Percentiles rank a stretch among this genome's conserved stretches.
Conservation (phyloP, 495 filamentous ascomycete species). For the Trichoderma gamsii region DNA sequence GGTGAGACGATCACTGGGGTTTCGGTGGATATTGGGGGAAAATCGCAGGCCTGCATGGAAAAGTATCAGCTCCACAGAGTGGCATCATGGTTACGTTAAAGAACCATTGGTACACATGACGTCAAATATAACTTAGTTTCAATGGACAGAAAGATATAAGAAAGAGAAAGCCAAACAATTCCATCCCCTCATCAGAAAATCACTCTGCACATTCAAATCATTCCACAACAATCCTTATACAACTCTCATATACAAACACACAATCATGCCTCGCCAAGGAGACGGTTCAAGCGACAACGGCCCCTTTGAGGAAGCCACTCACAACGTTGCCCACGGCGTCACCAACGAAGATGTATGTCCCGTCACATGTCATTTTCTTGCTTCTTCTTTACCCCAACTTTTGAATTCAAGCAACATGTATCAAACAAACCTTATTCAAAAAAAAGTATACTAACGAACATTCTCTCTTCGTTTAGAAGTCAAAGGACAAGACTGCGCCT, state of each 20-base stretch:
- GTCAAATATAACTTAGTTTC: neutral
- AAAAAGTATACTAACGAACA: slow-evolving; percentile 21
- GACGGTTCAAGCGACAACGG: slow-evolving; percentile 33
- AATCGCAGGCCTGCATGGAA: too few species aligned
- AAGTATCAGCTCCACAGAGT: neutral
- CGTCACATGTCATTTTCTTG: slow-evolving; percentile 19
- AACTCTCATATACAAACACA: slow-evolving; percentile 14
- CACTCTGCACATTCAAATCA: neutral
- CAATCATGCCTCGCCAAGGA: slow-evolving; percentile 35
- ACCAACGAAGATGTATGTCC: slow-evolving; percentile 25
- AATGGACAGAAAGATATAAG: neutral
- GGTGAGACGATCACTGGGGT: too few species aligned
- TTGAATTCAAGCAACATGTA: too few species aligned
- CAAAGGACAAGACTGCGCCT: slow-evolving; percentile 30
- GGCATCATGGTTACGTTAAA: slow-evolving; percentile 3
- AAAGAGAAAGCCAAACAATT: neutral
- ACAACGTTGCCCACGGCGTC: slow-evolving; percentile 37
- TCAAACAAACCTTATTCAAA: neutral
- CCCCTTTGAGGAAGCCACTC: slow-evolving; percentile 25
- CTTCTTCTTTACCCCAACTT: neutral
- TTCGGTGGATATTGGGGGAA: neutral
- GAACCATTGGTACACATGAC: neutral
- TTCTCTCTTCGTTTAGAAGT: slow-evolving; percentile 24
- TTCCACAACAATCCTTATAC: neutral
- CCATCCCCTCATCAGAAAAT: neutral